Base-by-base conservation (phyloP, 306 rosid genomes). In the Sindora glabra region DNA sequence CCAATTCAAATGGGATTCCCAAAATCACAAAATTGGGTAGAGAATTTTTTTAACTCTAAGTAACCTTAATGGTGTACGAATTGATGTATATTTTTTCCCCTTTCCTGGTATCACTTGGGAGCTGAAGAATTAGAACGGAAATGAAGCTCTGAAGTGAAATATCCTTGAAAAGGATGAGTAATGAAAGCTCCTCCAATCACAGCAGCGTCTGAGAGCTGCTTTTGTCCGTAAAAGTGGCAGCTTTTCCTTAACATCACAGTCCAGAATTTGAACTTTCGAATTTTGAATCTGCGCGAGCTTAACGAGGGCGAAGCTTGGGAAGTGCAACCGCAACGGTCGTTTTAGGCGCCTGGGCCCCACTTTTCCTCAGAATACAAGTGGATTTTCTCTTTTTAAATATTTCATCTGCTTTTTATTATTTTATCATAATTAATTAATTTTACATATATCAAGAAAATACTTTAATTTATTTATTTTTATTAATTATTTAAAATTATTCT, bases 211-310 rank as follows among this genome's bases (percentile, higher is more conserved):
- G 19, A 30, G 19, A 30, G 56, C 16, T 10, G 6, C 5, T 48
- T 15, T 65, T 68, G 68, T n/a, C n/a, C n/a, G n/a, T n/a, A 47
- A 70, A 74, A 56, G 64, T 70, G 65, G 77, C 57, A 70, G 81
- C 83, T 78, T 67, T 70, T 26, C 48, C 67, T 76, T 74, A 69
- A 52, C 47, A 59, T 44, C 14, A 42, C 2, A 32, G 26, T 62
- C 44, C 17, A 42, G 2, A 32, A 23, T 84, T 82, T 78, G 81
- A 82, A 82, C 10, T 27, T 88, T 88, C 85, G 96, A 88, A 88
- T 46, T 88, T 88, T 88, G 94, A 88, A 88, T 54, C 62, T 24
- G 56, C 19, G 56, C 41, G 81, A 59, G 67, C 30, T 49, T 18
- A 66, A 60, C 77, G 81, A 70, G 80, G 71, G 29, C 6, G 59